These are phyloP conservation scores for Boletus eberwhitei DNA, from an alignment of 768 basidiomycete genomes.

Conservation along the genomic window DNA sequence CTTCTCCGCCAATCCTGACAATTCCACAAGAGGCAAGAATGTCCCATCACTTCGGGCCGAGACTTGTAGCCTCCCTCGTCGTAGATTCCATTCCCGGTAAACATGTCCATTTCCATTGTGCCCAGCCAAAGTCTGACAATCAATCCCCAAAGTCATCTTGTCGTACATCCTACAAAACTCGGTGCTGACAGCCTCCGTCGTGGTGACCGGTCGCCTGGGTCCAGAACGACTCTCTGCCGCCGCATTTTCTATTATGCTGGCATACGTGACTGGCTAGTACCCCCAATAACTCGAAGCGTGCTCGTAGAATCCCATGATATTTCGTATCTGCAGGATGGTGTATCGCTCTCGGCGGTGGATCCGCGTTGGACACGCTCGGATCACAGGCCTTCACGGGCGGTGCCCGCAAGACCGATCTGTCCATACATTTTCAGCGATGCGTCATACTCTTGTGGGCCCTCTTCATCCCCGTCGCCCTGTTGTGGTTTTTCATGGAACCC, in stretches of 20 bases:
- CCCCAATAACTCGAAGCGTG: slow-evolving; percentile 17
- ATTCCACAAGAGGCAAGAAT: slow-evolving; percentile 31
- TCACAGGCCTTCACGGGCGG: slow-evolving; percentile 76
- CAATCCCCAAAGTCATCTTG: slow-evolving; percentile 47
- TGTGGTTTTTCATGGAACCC: slow-evolving; percentile 66
- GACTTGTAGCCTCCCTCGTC: slow-evolving; percentile 46
- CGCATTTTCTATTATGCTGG: slow-evolving; percentile 74
- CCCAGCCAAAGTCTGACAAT: not conserved
- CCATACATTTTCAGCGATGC: slow-evolving; percentile 70
- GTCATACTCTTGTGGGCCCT: slow-evolving; percentile 60
- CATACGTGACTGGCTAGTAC: slow-evolving; percentile 74
- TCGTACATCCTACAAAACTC: slow-evolving; percentile 75
- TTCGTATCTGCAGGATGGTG: slow-evolving; percentile 57
- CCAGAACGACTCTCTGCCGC: slow-evolving; percentile 67
- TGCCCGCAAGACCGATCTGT: slow-evolving; percentile 55
- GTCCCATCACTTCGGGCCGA: slow-evolving; percentile 19
- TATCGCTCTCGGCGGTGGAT: slow-evolving; percentile 74
- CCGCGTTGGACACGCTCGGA: slow-evolving; percentile 73
- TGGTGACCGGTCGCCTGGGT: slow-evolving; percentile 65
- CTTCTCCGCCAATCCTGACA: slow-evolving; percentile 14
- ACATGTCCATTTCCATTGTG: too few relatives aligned
- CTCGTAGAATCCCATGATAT: slow-evolving; percentile 52
- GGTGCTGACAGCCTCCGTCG: slow-evolving; percentile 60
- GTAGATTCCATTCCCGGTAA: slow-evolving; percentile 58
- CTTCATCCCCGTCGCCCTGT: slow-evolving; percentile 55